Conservation (phyloP, 257 asterid species). For the Nicotiana sylvestris region DNA sequence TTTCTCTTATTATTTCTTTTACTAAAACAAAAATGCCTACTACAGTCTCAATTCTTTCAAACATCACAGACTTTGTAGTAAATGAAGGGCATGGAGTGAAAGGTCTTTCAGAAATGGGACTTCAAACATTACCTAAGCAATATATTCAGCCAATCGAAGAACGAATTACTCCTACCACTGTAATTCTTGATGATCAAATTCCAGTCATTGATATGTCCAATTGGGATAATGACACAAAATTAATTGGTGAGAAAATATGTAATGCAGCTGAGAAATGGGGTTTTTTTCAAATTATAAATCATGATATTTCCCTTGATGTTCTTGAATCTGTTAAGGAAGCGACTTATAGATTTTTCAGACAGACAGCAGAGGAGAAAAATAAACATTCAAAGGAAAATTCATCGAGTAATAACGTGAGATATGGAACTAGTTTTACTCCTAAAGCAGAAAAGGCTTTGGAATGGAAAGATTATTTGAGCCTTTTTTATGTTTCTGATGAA, state of each 20-base stretch:
- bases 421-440: conserved; percentile 32
- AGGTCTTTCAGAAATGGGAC: conserved; percentile 24
- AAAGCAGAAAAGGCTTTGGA: conserved; percentile 32
- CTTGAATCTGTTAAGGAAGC: conserved; percentile 27
- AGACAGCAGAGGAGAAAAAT: conserved; percentile 22
- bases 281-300: conserved; percentile 32
- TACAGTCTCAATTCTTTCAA: not conserved
- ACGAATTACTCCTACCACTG: not conserved
- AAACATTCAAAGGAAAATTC: conserved; percentile 24
- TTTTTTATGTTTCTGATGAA: conserved; percentile 24
- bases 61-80: conserved; percentile 16
- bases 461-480: conserved; percentile 38
- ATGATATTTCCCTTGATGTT: conserved; percentile 21
- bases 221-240: conserved; percentile 12
- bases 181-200: conserved; percentile 13
- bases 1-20: not conserved
- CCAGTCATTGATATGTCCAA: conserved; percentile 31
- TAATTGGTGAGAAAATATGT: conserved; percentile 9
- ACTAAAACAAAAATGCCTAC: conserved; percentile 10
- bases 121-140: conserved; percentile 22
- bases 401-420: conserved; percentile 16
- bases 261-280: conserved; percentile 29
- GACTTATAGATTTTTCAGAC: conserved; percentile 20
- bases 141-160: conserved; percentile 29
- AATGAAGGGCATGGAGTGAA: conserved; percentile 31